Evolutionary conservation across 2,329 filamentous ascomycete genomes (phyloP), one percentile per base, ranked within the genome.

Genomic region (Ilyonectria robusta): DNA sequence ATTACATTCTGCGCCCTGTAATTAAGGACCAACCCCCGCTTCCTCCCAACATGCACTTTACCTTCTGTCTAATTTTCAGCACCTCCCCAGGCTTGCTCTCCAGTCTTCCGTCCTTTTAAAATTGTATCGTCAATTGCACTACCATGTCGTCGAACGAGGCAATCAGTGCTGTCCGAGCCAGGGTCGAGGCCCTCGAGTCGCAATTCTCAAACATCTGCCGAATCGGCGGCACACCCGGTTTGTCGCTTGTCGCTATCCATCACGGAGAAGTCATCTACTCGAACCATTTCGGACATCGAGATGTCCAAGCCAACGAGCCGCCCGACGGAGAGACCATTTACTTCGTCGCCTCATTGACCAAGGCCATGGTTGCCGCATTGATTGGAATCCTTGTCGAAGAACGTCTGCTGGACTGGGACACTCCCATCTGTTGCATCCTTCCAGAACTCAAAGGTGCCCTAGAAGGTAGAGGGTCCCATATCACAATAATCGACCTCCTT

Each of bases 281-380:
- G 6, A 48, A 42, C 21, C 42, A 58, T 19, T 58, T 46, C 23
- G 55, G 55, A 3, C 47, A 31, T 33, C 55, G 55, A 9, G 55
- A 58, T 17, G 55, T 58, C 55, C 15, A 47, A 9, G n/a, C 55
- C 3, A 26, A 58, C 9, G 7, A 46, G 6, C 23, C 37, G 1
- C 40, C 40, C 26, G 29, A 58, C 15, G 55, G 55, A 46, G 37
- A 58, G 9, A 58, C 55, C 19, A 33, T 31, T 10, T 58, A 46
- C 17, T 58, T 21, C 8, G 35, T 58, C 19, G 55, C 23, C 7
- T 58, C 55, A 7, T n/a, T 58, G 17, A 58, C 55, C 55, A 58
- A 58, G 23, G 55, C 40, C 23, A 58, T 58, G 23, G 11, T 47
- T 17, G 11, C 55, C 8, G 29, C 55, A 11, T 31, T 48, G 29